These are phyloP conservation scores for Melampsora americana DNA, from an alignment of 1,284 basidiomycete species.

Conservation along the genomic window DNA sequence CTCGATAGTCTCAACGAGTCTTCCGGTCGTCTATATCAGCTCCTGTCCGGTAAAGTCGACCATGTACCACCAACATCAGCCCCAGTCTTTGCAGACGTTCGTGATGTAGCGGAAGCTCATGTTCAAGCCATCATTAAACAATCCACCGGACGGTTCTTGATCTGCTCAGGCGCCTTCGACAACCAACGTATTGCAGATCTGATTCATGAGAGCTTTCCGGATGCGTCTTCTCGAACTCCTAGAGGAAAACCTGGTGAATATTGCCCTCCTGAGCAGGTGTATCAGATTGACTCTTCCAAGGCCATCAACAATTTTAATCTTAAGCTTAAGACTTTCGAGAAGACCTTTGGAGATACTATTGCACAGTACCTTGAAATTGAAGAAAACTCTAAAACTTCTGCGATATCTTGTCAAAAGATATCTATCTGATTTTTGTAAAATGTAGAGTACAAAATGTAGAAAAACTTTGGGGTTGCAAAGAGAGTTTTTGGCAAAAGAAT, in stretches of 20 bases:
- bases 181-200: slow-evolving; percentile 20
- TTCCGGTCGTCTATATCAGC: slow-evolving; percentile 13
- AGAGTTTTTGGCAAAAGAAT: no score
- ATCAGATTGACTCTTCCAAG: slow-evolving; percentile 6
- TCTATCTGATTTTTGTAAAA: no score
- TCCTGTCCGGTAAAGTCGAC: slow-evolving; percentile 1
- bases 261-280: slow-evolving; percentile 7
- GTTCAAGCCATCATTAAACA: slow-evolving; percentile 7
- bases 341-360: slow-evolving; percentile 21
- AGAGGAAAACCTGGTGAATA: background rate
- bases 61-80: slow-evolving; percentile 1
- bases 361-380: slow-evolving; percentile 3
- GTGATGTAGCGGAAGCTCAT: slow-evolving; percentile 25
- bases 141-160: slow-evolving; percentile 16
- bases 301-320: background rate
- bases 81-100: slow-evolving; percentile 19
- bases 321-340: slow-evolving; percentile 8
- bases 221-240: background rate
- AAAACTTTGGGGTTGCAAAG: no score
- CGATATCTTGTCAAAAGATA: no score
- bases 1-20: slow-evolving; percentile 16
- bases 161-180: slow-evolving; percentile 16
- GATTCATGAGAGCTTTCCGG: slow-evolving; percentile 3
- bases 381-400: no score
- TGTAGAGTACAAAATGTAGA: no score